Evolutionary conservation across 768 basidiomycete species (phyloP).

Genomic region (Trametes cingulata): DNA sequence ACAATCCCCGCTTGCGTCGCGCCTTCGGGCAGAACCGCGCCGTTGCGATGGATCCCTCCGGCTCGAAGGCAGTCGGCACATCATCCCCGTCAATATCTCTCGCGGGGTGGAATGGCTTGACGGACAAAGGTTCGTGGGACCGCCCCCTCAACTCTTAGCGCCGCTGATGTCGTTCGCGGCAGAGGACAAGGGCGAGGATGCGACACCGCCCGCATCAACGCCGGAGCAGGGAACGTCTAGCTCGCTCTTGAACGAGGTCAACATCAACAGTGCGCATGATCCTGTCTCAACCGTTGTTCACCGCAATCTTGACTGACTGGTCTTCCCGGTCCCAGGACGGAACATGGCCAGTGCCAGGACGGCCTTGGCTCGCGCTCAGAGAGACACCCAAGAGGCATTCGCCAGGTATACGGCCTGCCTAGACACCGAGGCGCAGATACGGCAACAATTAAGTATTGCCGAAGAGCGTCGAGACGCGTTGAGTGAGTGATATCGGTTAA

Average conservation of each 20-base stretch:
- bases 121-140: constrained; percentile 17
- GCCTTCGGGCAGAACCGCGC: constrained; percentile 27
- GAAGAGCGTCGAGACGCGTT: constrained; percentile 71
- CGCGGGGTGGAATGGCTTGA: constrained; percentile 22
- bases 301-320: constrained; percentile 8
- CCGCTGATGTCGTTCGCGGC: neutral
- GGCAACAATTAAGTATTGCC: constrained; percentile 60
- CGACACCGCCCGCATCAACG: constrained; percentile 8
- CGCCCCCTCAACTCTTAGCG: neutral
- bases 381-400: constrained; percentile 73
- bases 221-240: constrained; percentile 12
- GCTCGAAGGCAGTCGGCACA: constrained; percentile 19
- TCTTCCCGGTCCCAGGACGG: constrained; percentile 45
- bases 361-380: constrained; percentile 62
- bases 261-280: constrained; percentile 44
- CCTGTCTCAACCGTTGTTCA: neutral
- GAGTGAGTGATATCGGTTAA: constrained; percentile 33
- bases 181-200: constrained; percentile 11
- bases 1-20: constrained; percentile 78
- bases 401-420: constrained; percentile 68
- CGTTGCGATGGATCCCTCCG: constrained; percentile 15
- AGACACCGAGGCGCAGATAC: constrained; percentile 66
- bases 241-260: constrained; percentile 26
- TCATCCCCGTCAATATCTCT: constrained; percentile 25
- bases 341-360: constrained; percentile 62